Base-by-base conservation (phyloP, 2,329 filamentous ascomycete genomes). In the Seiridium unicorne region DNA sequence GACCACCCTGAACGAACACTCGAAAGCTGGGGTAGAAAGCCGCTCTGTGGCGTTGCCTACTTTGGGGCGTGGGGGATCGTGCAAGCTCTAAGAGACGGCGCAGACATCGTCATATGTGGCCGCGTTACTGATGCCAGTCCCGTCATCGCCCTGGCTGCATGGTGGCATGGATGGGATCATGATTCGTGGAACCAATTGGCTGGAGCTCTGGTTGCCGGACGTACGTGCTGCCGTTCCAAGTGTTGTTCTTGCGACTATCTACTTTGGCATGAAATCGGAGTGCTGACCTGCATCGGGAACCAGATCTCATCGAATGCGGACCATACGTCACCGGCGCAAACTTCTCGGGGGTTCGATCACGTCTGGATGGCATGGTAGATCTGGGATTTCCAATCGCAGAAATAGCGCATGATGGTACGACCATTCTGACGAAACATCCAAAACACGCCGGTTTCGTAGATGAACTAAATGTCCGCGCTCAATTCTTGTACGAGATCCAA, bases 401-500 rank as follows among this genome's bases (percentile, higher is more conserved):
- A 13, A 55, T 62, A 4, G 42, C 32, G 4, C 8, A 36, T 32
- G 40, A 56, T 11, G 62, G 60, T 18, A 26, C 8, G 3, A 3
- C 8, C 26, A 40, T 54, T 13, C 6, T 66, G 44, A 65, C 62
- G 8, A 69, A 69, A 60, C 66, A 66, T 35, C 63, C 65, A 55
- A 55, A 38, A 7, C 51, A 56, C 5, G 65, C 64, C 36, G 68
- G 67, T 8, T 56, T 65, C n/a, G 60, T 68, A 2, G 67, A 51
- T 44, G 44, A 66, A n/a, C 67, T 70, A 1, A 76, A 71, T 0
- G 67, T 68, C 32, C 72, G 65, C 0, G 70, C 67, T 0, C 79
- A 81, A 59, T 68, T 81, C 2, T 63, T 81, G 4, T 81, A 81
- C 48, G 79, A 81, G 57, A 66, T 81, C 26, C 79, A 81, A 18